Percentiles rank a stretch among this genome's conserved stretches.
These are phyloP conservation scores for Blastobotrys peoriensis DNA, from an alignment of 805 yeast genomes.

Conservation along the genomic window DNA sequence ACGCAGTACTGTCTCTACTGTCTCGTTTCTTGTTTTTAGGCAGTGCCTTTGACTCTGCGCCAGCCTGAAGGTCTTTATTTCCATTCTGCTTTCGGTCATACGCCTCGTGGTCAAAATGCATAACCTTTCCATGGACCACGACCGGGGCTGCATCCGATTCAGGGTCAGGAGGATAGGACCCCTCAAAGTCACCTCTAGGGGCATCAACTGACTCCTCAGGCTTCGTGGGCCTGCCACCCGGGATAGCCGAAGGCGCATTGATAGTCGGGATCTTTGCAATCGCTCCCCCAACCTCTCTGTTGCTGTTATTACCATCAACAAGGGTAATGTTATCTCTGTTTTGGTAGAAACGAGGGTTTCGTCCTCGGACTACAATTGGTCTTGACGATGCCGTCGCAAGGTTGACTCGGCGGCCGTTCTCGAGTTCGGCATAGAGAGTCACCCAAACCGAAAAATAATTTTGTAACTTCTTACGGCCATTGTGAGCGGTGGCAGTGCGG, in stretches of 20 bases:
- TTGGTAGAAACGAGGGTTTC: constrained; percentile 56
- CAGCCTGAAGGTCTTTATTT: background rate
- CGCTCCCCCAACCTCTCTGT: constrained; percentile 1
- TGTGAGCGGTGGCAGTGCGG: constrained; percentile 30
- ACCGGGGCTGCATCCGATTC: background rate
- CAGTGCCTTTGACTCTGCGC: background rate
- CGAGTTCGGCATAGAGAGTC: constrained; percentile 23
- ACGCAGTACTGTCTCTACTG: background rate
- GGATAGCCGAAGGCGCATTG: background rate
- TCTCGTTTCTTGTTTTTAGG: background rate
- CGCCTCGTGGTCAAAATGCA: background rate
- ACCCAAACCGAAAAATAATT: constrained; percentile 20
- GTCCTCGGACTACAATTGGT: constrained; percentile 53
- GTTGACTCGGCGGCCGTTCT: constrained; percentile 21
- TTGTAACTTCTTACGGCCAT: constrained; percentile 26
- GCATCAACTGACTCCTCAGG: background rate
- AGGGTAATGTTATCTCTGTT: constrained; percentile 47
- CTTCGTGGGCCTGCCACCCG: too few relatives aligned
- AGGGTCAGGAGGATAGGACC: background rate
- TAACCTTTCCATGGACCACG: background rate
- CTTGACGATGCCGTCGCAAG: constrained; percentile 26
- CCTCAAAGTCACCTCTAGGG: background rate
- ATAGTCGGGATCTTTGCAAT: background rate
- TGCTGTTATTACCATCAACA: constrained; percentile 16
- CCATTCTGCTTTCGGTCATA: background rate